phyloP scores from a whole-genome alignment of 805 yeast genomes.

The Hemisphaericaspora nanyangensis region DNA sequence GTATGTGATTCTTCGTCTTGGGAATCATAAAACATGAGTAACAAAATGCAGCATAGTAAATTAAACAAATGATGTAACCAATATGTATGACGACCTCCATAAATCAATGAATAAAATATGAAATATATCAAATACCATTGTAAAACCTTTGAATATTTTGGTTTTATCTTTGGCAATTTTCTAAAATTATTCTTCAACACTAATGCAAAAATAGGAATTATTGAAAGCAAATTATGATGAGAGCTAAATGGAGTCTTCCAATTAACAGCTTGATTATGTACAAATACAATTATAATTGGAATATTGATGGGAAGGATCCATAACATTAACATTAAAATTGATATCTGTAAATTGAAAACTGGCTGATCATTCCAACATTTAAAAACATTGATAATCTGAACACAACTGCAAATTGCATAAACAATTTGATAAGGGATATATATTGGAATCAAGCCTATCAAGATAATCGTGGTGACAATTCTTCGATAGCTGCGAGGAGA shows the following conservation, averaged over 20 bases:
- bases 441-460: conserved; percentile 41
- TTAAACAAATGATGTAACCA: conserved; percentile 80
- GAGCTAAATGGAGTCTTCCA: conserved; percentile 86
- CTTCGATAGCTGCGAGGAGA: conserved; percentile 12
- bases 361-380: conserved; percentile 18
- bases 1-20: not conserved
- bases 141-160: conserved; percentile 4
- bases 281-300: conserved; percentile 76
- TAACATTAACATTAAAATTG: conserved; percentile 62
- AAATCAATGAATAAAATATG: conserved; percentile 58
- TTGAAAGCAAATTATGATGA: conserved; percentile 77
- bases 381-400: conserved; percentile 55
- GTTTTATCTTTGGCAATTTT: conserved; percentile 38
- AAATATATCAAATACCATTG: conserved; percentile 36
- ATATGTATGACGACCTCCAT: conserved; percentile 78
- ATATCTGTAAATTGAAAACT: conserved; percentile 55
- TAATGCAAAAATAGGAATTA: conserved; percentile 65
- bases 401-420: conserved; percentile 52
- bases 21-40: conserved; percentile 11
- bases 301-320: conserved; percentile 78
- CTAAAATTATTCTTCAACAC: conserved; percentile 48
- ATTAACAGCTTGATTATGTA: conserved; percentile 69
- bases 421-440: conserved; percentile 83
- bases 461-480: conserved; percentile 6
- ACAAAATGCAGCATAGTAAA: conserved; percentile 53